phyloP scores from a whole-genome alignment of 2,329 filamentous ascomycete genomes.

The Ceratocystis papillata region DNA sequence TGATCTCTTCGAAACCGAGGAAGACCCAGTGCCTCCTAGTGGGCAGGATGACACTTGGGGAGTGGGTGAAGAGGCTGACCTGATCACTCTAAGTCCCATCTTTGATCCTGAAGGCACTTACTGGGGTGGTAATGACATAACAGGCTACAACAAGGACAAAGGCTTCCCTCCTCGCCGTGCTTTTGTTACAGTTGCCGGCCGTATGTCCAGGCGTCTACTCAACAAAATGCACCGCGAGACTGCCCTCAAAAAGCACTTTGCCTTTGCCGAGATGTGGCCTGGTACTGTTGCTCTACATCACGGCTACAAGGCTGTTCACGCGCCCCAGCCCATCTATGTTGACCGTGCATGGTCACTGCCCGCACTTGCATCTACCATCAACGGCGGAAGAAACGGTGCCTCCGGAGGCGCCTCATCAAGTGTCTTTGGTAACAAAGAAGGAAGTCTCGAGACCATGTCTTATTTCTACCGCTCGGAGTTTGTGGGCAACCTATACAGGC shows the following conservation, averaged over 20 bases:
- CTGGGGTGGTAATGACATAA: slow-evolving; percentile 76
- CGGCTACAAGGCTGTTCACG: slow-evolving; percentile 84
- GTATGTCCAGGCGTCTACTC: slow-evolving; percentile 70
- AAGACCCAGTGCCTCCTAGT: slow-evolving; percentile 59
- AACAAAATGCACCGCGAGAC: slow-evolving; percentile 87
- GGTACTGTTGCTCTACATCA: slow-evolving; percentile 79
- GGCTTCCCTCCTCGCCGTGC: slow-evolving; percentile 59
- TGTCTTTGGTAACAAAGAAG: slow-evolving; percentile 73
- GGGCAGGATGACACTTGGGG: slow-evolving; percentile 79
- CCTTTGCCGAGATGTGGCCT: slow-evolving; percentile 96
- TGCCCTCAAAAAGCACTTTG: slow-evolving; percentile 70
- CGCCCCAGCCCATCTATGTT: slow-evolving; percentile 77
- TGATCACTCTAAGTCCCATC: slow-evolving; percentile 83
- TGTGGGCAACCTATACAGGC: slow-evolving; percentile 65
- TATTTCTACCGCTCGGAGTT: slow-evolving; percentile 92
- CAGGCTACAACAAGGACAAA: slow-evolving; percentile 60
- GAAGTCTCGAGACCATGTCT: slow-evolving; percentile 74
- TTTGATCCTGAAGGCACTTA: slow-evolving; percentile 81
- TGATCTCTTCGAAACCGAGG: slow-evolving; percentile 61
- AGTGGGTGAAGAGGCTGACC: slow-evolving; percentile 78
- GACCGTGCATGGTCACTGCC: slow-evolving; percentile 76
- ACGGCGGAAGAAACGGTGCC: slow-evolving; percentile 64
- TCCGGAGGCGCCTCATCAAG: slow-evolving; percentile 62
- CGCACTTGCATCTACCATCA: slow-evolving; percentile 69
- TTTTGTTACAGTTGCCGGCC: slow-evolving; percentile 77